Evolutionary conservation across 169 alveolate species (phyloP), one percentile per base, ranked within the genome.

Genomic region (Plasmodium blacklocki): DNA sequence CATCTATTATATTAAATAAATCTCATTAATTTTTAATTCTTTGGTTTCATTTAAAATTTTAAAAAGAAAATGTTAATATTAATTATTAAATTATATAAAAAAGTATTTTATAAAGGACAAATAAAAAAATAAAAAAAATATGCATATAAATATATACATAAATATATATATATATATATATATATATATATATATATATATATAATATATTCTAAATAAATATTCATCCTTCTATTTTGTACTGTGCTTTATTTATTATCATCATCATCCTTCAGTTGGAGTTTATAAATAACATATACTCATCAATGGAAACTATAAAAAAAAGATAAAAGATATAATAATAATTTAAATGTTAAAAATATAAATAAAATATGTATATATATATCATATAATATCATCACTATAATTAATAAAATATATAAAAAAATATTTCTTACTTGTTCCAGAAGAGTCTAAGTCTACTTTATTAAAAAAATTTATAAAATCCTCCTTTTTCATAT

Each of bases 371-470:
- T 54, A 52, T 14, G 12, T 49, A 2, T 19, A 26, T 2, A 76
- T 45, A 39, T 9, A n/a, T 26, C 23, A 76, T 23, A 39, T 29
- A 52, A 63, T 29, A 43, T 26, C 39, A 76, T 63, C 63, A 21
- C 29, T 1, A 1, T 0, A 26, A 26, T 26, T 26, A 26, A 26
- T 26, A 26, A 26, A 76, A 49, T n/a, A 15, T 49, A 26, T 14
- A 49, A 63, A 47, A 62, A 14, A 49, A 32, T 18, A 52, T 9
- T 52, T 23, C 70, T 15, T 76, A 76, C 88, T 76, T 43, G 88
- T 76, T 76, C 88, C 88, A 15, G 88, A 76, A 15, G 88, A 76
- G 43, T 76, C 56, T n/a, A 50, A 76, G 43, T 76, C 88, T 23
- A 76, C 88, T 47, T 50, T 64, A 21, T 54, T 64, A 67, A 76